These are phyloP conservation scores for Azolla pinnata DNA, from an alignment of 75 land plant genomes.

Conservation along the genomic window DNA sequence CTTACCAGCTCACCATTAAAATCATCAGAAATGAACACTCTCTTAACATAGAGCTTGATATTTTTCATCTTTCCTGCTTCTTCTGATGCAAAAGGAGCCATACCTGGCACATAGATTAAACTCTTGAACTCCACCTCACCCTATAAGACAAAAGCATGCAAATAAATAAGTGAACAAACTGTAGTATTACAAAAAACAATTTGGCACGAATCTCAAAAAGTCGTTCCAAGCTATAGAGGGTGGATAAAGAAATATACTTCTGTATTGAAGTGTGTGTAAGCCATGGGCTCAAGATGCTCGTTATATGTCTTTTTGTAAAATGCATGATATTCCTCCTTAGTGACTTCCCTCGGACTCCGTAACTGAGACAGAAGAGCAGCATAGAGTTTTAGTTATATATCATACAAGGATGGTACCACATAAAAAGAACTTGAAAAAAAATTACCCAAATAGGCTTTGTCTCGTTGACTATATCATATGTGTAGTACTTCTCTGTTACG, in stretches of 20 bases:
- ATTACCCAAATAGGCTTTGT: conserved; percentile 98
- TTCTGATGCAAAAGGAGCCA: conserved; percentile 93
- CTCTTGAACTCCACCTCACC: conserved; percentile 97
- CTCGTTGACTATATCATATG: conserved; percentile 91
- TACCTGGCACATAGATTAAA: conserved; percentile 85
- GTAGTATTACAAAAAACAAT: neutral
- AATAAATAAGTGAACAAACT: neutral
- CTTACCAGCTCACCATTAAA: conserved; percentile 96
- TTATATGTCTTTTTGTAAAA: conserved; percentile 87
- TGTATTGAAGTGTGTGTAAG: conserved; percentile 76
- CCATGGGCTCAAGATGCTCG: conserved; percentile 85
- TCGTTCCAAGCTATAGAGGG: neutral
- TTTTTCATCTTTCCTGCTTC: conserved; percentile 80
- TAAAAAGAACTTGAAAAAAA: neutral
- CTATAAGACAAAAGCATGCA: conserved; percentile 27
- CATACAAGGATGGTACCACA: neutral
- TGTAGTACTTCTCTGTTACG: conserved; percentile 84
- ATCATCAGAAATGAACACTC: conserved; percentile 96
- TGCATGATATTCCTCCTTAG: conserved; percentile 69
- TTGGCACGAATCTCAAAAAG: neutral
- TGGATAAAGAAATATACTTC: conserved; percentile 44
- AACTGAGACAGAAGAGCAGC: conserved; percentile 29
- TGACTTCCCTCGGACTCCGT: conserved; percentile 73
- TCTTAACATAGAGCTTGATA: conserved; percentile 83
- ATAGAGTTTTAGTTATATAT: conserved; percentile 7